phyloP scores from a whole-genome alignment of 1,139 yeast species.

The Kodamaea arcana region DNA sequence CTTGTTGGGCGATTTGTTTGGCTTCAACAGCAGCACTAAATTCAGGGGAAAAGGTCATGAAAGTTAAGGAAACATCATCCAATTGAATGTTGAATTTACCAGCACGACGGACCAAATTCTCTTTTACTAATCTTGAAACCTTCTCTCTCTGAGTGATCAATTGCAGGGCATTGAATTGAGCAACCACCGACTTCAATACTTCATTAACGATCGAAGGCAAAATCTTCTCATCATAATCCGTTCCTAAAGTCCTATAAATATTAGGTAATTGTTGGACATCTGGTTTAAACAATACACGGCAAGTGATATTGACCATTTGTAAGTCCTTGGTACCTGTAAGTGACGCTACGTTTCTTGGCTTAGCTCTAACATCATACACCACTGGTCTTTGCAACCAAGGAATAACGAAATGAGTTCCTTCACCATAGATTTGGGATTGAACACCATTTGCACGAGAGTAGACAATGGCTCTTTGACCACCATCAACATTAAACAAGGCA shows the following conservation, averaged over 20 bases:
- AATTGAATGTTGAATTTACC: slow-evolving; percentile 78
- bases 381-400: slow-evolving; percentile 97
- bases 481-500: slow-evolving; percentile 91
- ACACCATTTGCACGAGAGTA: slow-evolving; percentile 88
- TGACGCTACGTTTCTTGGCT: slow-evolving; percentile 95
- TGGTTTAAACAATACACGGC: slow-evolving; percentile 94
- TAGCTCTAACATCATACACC: slow-evolving; percentile 92
- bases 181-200: slow-evolving; percentile 90
- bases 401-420: slow-evolving; percentile 90
- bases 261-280: slow-evolving; percentile 71
- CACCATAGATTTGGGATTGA: slow-evolving; percentile 77
- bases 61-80: slow-evolving; percentile 95
- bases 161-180: slow-evolving; percentile 98
- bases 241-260: slow-evolving; percentile 87
- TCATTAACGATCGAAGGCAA: slow-evolving; percentile 97
- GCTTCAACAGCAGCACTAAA: slow-evolving; percentile 98
- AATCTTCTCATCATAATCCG: slow-evolving; percentile 95
- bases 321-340: slow-evolving; percentile 97
- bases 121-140: slow-evolving; percentile 87
- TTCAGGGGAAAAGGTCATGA: slow-evolving; percentile 96
- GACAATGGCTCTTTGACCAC: slow-evolving; percentile 97
- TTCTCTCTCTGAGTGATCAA: slow-evolving; percentile 97
- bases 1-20: slow-evolving; percentile 98
- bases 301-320: slow-evolving; percentile 98
- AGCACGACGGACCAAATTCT: slow-evolving; percentile 88